These are phyloP conservation scores for Tuber aestivum DNA, from an alignment of 495 filamentous ascomycete genomes.

Conservation along the genomic window DNA sequence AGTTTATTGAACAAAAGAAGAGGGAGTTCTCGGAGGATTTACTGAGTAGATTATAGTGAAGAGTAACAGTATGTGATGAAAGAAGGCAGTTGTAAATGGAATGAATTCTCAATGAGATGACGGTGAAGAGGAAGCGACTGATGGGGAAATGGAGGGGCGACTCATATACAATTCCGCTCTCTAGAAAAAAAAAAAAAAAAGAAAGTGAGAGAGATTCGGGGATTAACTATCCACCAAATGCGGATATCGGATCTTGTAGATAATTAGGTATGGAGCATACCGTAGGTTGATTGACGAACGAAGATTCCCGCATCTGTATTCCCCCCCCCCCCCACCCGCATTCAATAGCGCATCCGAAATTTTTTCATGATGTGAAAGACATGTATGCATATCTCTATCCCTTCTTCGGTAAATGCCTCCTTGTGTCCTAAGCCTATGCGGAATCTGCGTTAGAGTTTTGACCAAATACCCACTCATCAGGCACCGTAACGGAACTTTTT, in stretches of 20 bases:
- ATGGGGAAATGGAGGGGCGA: background rate
- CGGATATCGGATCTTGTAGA: background rate
- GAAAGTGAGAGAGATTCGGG: background rate
- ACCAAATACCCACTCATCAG: background rate
- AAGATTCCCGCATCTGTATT: background rate
- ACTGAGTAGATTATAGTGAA: background rate
- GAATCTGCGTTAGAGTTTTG: background rate
- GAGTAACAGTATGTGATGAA: background rate
- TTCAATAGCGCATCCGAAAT: background rate
- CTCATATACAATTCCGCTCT: background rate
- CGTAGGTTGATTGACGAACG: background rate
- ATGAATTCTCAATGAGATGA: conserved; percentile 3
- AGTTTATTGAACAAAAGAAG: background rate
- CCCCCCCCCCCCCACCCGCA: background rate
- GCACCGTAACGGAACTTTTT: background rate
- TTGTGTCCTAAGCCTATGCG: background rate
- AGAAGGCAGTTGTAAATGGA: background rate
- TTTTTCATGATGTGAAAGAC: background rate
- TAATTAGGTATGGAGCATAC: background rate
- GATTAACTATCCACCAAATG: background rate
- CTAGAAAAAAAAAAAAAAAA: background rate
- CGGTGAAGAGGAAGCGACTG: background rate
- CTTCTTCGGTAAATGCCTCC: background rate
- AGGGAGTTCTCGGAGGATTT: background rate
- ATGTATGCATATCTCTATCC: background rate